Evolutionary conservation across 768 basidiomycete genomes (phyloP).

Genomic region (Pleurotus sapidus): DNA sequence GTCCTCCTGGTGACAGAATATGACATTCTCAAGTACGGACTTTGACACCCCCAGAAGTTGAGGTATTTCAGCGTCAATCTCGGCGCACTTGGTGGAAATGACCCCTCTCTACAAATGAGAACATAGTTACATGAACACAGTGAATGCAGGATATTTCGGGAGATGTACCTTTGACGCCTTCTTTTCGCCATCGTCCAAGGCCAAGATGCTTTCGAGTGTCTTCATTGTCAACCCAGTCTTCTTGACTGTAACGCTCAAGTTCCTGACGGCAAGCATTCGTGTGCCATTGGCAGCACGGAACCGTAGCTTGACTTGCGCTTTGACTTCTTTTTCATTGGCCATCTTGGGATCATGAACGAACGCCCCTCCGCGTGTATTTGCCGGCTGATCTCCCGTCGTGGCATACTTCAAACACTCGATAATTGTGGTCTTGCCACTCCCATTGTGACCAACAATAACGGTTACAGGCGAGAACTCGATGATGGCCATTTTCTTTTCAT

Average conservation of each 20-base stretch:
- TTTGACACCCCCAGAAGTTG: conserved; percentile 93
- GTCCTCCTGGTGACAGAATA: conserved; percentile 99
- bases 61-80: conserved; percentile 94
- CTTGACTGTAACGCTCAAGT: conserved; percentile 90
- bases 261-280: conserved; percentile 87
- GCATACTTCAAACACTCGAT: conserved; percentile 99
- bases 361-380: conserved; percentile 97
- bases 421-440: conserved; percentile 97
- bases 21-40: conserved; percentile 98
- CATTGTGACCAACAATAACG: conserved; percentile 98
- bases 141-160: too few species aligned
- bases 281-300: conserved; percentile 89
- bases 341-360: conserved; percentile 99
- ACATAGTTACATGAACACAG: neutral
- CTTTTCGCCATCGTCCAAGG: conserved; percentile 63
- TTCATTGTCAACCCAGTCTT: conserved; percentile 96
- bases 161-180: conserved; percentile 73
- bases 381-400: conserved; percentile 96
- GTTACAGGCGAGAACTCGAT: conserved; percentile 98
- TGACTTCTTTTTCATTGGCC: conserved; percentile 98
- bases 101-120: conserved; percentile 58
- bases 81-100: conserved; percentile 97
- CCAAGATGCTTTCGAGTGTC: conserved; percentile 90
- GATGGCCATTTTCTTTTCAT: conserved; percentile 89
- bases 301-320: conserved; percentile 94